Conservation (phyloP, 805 yeast species). For the Deakozyma indianensis region DNA sequence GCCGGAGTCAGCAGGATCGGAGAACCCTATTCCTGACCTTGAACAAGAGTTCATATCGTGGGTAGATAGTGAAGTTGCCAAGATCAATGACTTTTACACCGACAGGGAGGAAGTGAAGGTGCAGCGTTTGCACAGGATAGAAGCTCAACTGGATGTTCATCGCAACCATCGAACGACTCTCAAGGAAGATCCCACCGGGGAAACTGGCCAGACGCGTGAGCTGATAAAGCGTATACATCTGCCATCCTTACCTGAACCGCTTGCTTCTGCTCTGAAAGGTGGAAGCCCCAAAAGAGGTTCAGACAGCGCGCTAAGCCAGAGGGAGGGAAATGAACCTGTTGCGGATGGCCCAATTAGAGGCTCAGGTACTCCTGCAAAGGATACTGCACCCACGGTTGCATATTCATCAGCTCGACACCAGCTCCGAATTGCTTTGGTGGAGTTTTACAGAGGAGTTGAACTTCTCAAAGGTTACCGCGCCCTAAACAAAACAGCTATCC, state of each 20-base stretch:
- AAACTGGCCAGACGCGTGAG: not conserved
- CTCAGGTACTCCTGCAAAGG: conserved; percentile 28
- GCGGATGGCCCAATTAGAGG: conserved; percentile 9
- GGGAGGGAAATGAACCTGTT: conserved; percentile 8
- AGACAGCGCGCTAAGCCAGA: conserved; percentile 1
- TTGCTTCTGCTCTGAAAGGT: not conserved
- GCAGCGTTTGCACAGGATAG: conserved; percentile 44
- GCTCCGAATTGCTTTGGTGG: conserved; percentile 53
- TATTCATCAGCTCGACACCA: conserved; percentile 53
- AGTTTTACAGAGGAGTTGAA: conserved; percentile 60
- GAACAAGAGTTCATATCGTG: conserved; percentile 42
- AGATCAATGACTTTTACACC: conserved; percentile 47
- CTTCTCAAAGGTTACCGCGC: conserved; percentile 55
- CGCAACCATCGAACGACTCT: conserved; percentile 33
- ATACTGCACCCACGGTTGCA: conserved; percentile 36
- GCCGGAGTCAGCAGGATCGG: conserved; percentile 3
- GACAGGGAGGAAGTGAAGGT: conserved; percentile 47
- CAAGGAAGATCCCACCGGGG: conserved; percentile 1
- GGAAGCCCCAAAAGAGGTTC: no score
- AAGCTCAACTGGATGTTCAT: conserved; percentile 49
- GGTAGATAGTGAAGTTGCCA: conserved; percentile 47
- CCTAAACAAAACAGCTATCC: conserved; percentile 73
- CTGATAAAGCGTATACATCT: conserved; percentile 7
- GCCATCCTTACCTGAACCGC: conserved; percentile 9
- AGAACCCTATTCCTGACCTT: conserved; percentile 23